Percentiles rank a stretch among this genome's conserved stretches.
These are phyloP conservation scores for Pythium aquatile DNA, from an alignment of 352 stramenopile species.

Conservation along the genomic window DNA sequence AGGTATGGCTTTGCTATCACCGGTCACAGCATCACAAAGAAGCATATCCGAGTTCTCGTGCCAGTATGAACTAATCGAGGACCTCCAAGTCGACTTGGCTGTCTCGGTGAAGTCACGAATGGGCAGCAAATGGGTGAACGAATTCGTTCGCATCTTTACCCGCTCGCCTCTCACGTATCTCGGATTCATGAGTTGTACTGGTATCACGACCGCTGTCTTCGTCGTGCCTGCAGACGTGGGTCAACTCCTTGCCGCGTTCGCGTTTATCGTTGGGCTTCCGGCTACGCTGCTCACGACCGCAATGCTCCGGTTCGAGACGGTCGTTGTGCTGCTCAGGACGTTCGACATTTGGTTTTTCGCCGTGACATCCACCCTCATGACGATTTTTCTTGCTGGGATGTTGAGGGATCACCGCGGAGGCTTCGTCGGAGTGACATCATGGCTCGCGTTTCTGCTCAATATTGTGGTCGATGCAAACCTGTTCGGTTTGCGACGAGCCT, in stretches of 20 bases:
- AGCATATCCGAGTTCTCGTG: background rate
- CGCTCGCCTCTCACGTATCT: background rate
- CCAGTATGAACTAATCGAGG: background rate
- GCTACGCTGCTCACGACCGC: background rate
- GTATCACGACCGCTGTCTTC: background rate
- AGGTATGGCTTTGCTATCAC: too few relatives aligned
- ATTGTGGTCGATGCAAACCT: constrained; percentile 23
- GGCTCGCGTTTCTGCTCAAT: constrained; percentile 7
- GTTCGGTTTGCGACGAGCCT: constrained; percentile 2
- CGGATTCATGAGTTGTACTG: background rate
- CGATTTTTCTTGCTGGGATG: constrained; percentile 7
- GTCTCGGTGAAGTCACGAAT: background rate
- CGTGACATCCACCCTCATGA: constrained; percentile 13
- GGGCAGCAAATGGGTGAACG: background rate
- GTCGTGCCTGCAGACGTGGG: background rate
- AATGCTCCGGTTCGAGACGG: background rate
- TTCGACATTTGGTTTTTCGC: constrained; percentile 34
- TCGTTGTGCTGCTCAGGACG: constrained; percentile 8
- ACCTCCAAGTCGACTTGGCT: background rate
- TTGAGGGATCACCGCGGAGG: background rate
- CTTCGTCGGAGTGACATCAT: background rate
- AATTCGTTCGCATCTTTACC: background rate
- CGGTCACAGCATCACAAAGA: too few relatives aligned
- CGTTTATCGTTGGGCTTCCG: background rate
- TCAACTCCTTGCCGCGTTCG: background rate